These are phyloP conservation scores for Gossypium gossypioides DNA, from an alignment of 441 rosid species.

Conservation along the genomic window DNA sequence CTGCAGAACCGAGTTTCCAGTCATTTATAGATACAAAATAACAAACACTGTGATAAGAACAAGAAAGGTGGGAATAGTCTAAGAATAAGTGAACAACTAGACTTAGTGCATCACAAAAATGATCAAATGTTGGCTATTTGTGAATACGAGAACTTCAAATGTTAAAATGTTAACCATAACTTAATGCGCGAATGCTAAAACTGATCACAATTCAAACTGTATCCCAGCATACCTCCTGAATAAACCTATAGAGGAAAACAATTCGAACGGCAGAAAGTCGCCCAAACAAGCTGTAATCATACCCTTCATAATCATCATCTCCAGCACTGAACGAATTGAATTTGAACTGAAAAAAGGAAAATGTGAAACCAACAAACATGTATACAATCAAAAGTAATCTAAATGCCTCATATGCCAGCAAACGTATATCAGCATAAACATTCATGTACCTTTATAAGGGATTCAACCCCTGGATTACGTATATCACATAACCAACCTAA, in stretches of 20 bases:
- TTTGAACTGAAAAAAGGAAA: slow-evolving; percentile 64
- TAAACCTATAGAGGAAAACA: slow-evolving; percentile 90
- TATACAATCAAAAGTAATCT: slow-evolving; percentile 9
- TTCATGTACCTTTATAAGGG: slow-evolving; percentile 70
- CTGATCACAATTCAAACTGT: slow-evolving; percentile 3
- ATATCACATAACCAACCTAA: slow-evolving; percentile 99
- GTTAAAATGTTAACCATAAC: neutral
- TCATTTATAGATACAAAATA: slow-evolving; percentile 11
- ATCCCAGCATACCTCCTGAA: slow-evolving; percentile 76
- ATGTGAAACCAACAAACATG: neutral
- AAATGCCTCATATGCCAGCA: slow-evolving; percentile 11
- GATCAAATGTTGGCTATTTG: neutral
- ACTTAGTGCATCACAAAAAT: neutral
- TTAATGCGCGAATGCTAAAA: neutral
- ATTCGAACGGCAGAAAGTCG: slow-evolving; percentile 93
- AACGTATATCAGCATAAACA: neutral
- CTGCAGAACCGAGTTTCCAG: slow-evolving; percentile 35
- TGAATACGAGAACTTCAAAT: neutral
- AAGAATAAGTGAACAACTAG: neutral
- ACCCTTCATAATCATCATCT: slow-evolving; percentile 97
- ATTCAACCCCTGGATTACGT: slow-evolving; percentile 92
- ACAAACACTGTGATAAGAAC: neutral
- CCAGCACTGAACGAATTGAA: slow-evolving; percentile 80
- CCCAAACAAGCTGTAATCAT: slow-evolving; percentile 86
- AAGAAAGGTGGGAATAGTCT: neutral